These are phyloP conservation scores for Phytophthora syringae DNA, from an alignment of 352 stramenopile genomes.

Conservation along the genomic window DNA sequence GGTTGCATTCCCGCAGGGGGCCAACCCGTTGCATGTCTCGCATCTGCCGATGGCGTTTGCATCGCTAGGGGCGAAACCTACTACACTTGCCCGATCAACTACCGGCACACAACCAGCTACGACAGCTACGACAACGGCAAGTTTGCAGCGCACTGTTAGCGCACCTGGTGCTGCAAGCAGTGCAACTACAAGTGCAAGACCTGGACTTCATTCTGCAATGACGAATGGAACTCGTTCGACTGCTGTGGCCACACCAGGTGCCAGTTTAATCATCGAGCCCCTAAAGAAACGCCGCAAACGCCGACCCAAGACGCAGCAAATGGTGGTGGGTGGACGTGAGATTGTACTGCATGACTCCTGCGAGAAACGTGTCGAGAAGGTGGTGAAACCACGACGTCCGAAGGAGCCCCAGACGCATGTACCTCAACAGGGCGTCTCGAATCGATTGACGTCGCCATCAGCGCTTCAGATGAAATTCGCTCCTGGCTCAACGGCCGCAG, in stretches of 20 bases:
- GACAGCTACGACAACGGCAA: neutral
- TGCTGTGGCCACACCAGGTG: neutral
- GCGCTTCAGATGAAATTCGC: constrained; percentile 34
- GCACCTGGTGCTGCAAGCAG: neutral
- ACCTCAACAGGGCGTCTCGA: neutral
- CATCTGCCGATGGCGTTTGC: constrained; percentile 37
- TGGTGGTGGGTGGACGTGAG: constrained; percentile 52
- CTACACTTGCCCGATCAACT: constrained; percentile 23
- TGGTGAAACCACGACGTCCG: constrained; percentile 50
- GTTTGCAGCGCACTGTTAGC: neutral
- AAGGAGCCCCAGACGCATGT: constrained; percentile 32
- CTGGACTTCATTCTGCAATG: constrained; percentile 1
- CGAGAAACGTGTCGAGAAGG: constrained; percentile 63
- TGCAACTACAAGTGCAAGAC: neutral
- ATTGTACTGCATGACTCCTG: constrained; percentile 64
- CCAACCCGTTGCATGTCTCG: constrained; percentile 27
- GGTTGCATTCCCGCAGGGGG: constrained; percentile 23
- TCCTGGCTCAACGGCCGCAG: constrained; percentile 29
- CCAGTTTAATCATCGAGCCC: constrained; percentile 9
- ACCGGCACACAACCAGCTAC: constrained; percentile 2
- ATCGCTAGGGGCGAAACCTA: constrained; percentile 28
- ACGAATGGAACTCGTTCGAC: constrained; percentile 2
- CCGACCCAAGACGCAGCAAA: constrained; percentile 56
- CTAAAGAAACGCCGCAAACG: constrained; percentile 39
- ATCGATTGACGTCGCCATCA: constrained; percentile 26